Percentiles rank a stretch among this genome's conserved stretches.
Evolutionary conservation across 2,329 filamentous ascomycete species (phyloP).

Genomic region (Podosphaera aphanis): DNA sequence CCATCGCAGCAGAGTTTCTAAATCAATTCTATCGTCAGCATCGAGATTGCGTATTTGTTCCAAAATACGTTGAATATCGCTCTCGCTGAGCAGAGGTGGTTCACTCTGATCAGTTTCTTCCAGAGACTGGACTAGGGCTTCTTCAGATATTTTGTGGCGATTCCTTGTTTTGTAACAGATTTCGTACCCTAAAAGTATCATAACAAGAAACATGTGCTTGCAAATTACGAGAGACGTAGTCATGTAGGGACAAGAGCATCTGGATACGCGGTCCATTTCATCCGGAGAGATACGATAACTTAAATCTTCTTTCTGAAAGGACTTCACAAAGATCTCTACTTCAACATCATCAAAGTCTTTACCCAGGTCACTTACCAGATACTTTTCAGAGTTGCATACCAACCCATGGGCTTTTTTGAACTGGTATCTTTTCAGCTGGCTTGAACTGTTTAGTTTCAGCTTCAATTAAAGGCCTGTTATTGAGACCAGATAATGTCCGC

Average conservation of each 20-base stretch:
- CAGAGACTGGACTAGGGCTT: background rate
- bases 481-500: background rate
- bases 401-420: background rate
- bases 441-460: background rate
- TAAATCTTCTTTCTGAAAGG: background rate
- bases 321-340: background rate
- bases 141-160: background rate
- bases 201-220: background rate
- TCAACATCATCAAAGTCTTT: background rate
- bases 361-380: background rate
- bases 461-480: background rate
- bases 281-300: background rate
- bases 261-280: background rate
- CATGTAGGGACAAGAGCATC: background rate
- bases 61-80: background rate
- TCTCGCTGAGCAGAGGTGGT: background rate
- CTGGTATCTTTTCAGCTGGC: background rate
- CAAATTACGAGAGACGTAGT: background rate
- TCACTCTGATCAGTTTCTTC: background rate
- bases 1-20: background rate
- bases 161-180: background rate
- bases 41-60: background rate
- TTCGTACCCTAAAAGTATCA: background rate
- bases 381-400: background rate
- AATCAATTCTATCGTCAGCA: background rate